Evolutionary conservation across 352 stramenopile genomes (phyloP).

Genomic region (Globisporangium nunn): DNA sequence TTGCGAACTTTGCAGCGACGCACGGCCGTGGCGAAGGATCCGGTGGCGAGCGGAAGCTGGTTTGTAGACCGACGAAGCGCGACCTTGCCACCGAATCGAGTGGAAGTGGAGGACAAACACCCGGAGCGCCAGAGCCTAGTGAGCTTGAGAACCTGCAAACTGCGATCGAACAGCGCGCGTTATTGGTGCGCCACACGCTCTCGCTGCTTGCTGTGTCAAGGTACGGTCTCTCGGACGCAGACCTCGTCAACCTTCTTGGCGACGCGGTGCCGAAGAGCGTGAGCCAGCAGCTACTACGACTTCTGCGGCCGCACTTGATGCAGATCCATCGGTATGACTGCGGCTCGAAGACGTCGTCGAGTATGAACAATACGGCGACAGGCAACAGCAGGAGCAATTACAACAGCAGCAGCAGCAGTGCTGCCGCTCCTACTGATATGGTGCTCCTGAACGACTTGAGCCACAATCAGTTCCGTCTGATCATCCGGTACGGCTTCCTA

Average conservation of each 20-base stretch:
- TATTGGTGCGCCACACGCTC: slow-evolving; percentile 66
- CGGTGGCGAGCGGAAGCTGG: slow-evolving; percentile 7
- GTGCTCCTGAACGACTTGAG: slow-evolving; percentile 68
- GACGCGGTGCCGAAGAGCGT: slow-evolving; percentile 34
- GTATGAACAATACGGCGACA: background rate
- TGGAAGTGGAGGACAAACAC: background rate
- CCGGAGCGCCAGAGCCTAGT: slow-evolving; percentile 10
- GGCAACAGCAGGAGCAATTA: background rate
- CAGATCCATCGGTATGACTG: slow-evolving; percentile 58
- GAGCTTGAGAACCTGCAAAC: slow-evolving; percentile 51
- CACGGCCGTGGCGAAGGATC: background rate
- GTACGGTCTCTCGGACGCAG: slow-evolving; percentile 60
- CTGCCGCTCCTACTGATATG: background rate
- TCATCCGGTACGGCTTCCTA: slow-evolving; percentile 69
- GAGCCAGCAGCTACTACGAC: slow-evolving; percentile 30
- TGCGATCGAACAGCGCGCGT: slow-evolving; percentile 54
- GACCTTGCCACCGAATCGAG: background rate
- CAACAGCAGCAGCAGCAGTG: slow-evolving; percentile 4
- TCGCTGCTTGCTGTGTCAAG: slow-evolving; percentile 62
- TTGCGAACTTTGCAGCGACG: background rate
- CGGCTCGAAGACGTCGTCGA: background rate
- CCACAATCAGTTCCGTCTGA: slow-evolving; percentile 66
- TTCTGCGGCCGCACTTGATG: slow-evolving; percentile 68
- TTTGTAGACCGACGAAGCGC: slow-evolving; percentile 2
- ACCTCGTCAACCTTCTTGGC: slow-evolving; percentile 54